phyloP scores from a whole-genome alignment of 495 filamentous ascomycete species.

The Cercophora newfieldiana region DNA sequence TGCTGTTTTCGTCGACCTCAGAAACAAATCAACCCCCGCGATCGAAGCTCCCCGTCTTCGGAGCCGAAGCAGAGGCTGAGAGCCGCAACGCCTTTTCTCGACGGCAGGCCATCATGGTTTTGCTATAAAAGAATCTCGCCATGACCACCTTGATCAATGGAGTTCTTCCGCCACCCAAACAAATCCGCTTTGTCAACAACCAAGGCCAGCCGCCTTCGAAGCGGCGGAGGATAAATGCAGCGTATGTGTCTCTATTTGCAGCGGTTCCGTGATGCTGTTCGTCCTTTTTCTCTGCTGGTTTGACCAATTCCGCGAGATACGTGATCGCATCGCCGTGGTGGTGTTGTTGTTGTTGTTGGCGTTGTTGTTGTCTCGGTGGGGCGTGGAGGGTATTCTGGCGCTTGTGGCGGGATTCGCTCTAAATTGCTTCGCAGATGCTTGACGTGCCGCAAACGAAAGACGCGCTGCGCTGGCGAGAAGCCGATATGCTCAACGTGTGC shows the following conservation, averaged over 20 bases:
- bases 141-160: conserved; percentile 47
- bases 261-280: conserved; percentile 13
- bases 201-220: conserved; percentile 81
- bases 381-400: conserved; percentile 14
- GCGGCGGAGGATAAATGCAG: conserved; percentile 76
- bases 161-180: conserved; percentile 49
- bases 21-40: conserved; percentile 10
- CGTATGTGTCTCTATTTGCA: conserved; percentile 52
- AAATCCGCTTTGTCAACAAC: conserved; percentile 78
- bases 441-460: conserved; percentile 81
- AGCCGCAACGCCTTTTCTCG: neutral
- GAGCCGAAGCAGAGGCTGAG: conserved; percentile 14
- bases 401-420: conserved; percentile 22
- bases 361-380: too few species aligned
- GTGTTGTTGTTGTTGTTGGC: too few species aligned
- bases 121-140: conserved; percentile 31
- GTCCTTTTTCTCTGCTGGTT: conserved; percentile 23
- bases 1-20: conserved; percentile 13
- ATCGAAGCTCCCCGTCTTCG: conserved; percentile 11
- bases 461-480: conserved; percentile 76
- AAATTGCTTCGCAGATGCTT: conserved; percentile 56
- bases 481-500: conserved; percentile 73
- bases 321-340: neutral
- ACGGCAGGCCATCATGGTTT: conserved; percentile 31
- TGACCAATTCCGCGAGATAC: neutral